Conservation (phyloP, 1,284 basidiomycete genomes). For the Malassezia furfur region DNA sequence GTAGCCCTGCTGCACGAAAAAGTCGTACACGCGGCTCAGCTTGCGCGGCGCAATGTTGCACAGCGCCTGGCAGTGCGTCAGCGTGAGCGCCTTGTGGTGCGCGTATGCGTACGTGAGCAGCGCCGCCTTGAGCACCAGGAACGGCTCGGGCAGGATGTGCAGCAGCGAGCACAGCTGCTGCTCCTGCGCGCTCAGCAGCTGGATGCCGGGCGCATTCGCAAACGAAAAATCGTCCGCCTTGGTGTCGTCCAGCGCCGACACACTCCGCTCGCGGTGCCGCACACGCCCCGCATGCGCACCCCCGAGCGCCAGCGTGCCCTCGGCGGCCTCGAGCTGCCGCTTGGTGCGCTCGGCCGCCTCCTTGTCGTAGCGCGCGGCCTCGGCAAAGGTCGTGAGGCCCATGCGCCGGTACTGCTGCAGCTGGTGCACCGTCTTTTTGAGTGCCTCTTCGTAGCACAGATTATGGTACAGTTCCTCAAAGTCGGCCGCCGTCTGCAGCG, state of each 20-base stretch:
- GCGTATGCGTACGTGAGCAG: conserved; percentile 35
- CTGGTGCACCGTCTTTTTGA: conserved; percentile 35
- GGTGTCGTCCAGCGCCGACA: conserved; percentile 14
- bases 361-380: conserved; percentile 36
- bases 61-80: conserved; percentile 32
- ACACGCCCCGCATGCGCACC: conserved; percentile 24
- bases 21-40: conserved; percentile 41
- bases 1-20: conserved; percentile 42
- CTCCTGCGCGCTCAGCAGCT: conserved; percentile 38
- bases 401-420: conserved; percentile 41
- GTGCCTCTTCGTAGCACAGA: conserved; percentile 55
- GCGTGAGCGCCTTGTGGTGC: conserved; percentile 32
- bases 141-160: conserved; percentile 42
- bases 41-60: conserved; percentile 44
- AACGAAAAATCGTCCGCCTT: conserved; percentile 25
- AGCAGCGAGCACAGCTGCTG: conserved; percentile 37
- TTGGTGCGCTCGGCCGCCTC: conserved; percentile 41
- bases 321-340: conserved; percentile 32
- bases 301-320: conserved; percentile 23
- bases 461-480: conserved; percentile 82
- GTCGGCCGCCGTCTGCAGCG: conserved; percentile 81
- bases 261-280: conserved; percentile 29
- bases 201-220: conserved; percentile 33
- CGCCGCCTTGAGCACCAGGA: conserved; percentile 42
- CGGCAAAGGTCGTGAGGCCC: conserved; percentile 40